Percentiles rank a stretch among this genome's conserved stretches.
Conservation (phyloP, 176 grass and related monocot species). For the Phoenix roebelenii region DNA sequence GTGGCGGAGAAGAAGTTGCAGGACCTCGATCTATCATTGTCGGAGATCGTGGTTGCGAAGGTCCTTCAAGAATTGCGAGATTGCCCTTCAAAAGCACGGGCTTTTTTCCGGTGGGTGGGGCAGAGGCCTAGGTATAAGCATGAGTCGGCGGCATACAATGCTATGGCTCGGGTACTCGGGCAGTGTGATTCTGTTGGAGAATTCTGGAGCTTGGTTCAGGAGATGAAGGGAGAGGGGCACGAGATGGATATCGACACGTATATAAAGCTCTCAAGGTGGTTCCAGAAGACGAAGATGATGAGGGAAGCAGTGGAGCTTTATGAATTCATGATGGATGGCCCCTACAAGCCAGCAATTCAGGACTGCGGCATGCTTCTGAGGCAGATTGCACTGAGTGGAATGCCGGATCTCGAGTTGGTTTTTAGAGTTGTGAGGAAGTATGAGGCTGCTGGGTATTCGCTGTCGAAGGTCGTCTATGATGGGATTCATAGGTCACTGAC, state of each 20-base stretch:
- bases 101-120: conserved; percentile 62
- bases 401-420: conserved; percentile 53
- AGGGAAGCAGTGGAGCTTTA: conserved; percentile 59
- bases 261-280: conserved; percentile 57
- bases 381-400: conserved; percentile 38
- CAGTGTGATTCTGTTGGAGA: conserved; percentile 41
- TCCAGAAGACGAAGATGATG: conserved; percentile 61
- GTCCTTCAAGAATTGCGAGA: conserved; percentile 55
- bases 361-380: conserved; percentile 57
- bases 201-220: conserved; percentile 52
- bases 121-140: conserved; percentile 30
- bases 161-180: conserved; percentile 53
- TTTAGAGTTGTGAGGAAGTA: conserved; percentile 60
- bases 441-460: conserved; percentile 34
- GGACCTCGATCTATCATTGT: conserved; percentile 24
- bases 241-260: conserved; percentile 86
- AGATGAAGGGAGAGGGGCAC: conserved; percentile 48
- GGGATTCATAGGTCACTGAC: conserved; percentile 76
- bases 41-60: conserved; percentile 37
- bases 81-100: conserved; percentile 41
- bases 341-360: conserved; percentile 57
- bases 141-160: conserved; percentile 52
- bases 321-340: conserved; percentile 88
- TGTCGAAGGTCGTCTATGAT: conserved; percentile 64
- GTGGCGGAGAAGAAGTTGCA: conserved; percentile 29